Evolutionary conservation across 352 stramenopile genomes (phyloP).

Genomic region (Phytophthora foliorum): DNA sequence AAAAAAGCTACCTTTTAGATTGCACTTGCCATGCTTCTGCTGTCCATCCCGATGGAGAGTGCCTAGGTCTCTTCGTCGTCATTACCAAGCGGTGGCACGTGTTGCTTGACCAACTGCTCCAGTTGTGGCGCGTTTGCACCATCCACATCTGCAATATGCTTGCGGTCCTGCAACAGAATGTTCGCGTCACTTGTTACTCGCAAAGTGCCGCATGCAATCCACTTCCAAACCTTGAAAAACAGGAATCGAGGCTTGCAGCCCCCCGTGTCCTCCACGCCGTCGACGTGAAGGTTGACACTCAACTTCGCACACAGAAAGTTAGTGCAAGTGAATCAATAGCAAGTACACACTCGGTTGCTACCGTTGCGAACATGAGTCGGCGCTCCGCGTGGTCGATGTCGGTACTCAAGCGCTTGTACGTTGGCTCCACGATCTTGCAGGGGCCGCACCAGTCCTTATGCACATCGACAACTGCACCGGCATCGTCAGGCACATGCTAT

Average conservation of each 20-base stretch:
- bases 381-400: constrained; percentile 71
- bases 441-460: constrained; percentile 81
- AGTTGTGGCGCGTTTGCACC: constrained; percentile 71
- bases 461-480: constrained; percentile 60
- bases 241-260: constrained; percentile 78
- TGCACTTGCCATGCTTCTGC: not conserved
- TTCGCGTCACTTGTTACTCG: constrained; percentile 7
- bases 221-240: constrained; percentile 56
- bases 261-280: constrained; percentile 62
- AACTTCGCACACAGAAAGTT: constrained; percentile 37
- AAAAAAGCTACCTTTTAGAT: constrained; percentile 12
- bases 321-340: not conserved
- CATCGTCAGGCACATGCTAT: constrained; percentile 2
- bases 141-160: constrained; percentile 65
- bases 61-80: constrained; percentile 62
- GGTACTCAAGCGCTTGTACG: constrained; percentile 69
- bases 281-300: constrained; percentile 56
- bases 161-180: constrained; percentile 51
- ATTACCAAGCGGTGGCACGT: constrained; percentile 58
- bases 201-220: not conserved
- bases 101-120: constrained; percentile 70
- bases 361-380: constrained; percentile 61
- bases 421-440: constrained; percentile 83
- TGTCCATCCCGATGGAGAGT: not conserved
- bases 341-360: constrained; percentile 26